These are phyloP conservation scores for Flaveria floridana DNA, from an alignment of 140 eudicot genomes.

Conservation along the genomic window DNA sequence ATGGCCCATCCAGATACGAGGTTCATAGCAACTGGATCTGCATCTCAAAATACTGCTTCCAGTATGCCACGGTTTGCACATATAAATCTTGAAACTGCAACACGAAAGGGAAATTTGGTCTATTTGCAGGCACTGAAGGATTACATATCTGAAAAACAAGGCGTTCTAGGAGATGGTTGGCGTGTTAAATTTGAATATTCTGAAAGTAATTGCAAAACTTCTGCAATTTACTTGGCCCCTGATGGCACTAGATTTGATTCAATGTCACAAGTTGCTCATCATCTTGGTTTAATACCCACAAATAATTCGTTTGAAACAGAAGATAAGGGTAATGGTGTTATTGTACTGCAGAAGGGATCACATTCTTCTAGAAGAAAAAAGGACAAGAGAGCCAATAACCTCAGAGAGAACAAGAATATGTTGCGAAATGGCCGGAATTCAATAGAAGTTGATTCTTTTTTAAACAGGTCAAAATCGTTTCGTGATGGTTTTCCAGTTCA, in stretches of 20 bases:
- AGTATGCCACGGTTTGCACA: constrained; percentile 33
- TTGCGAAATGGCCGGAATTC: constrained; percentile 22
- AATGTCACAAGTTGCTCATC: constrained; percentile 69
- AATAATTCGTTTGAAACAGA: constrained; percentile 36
- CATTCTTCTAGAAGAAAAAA: constrained; percentile 45
- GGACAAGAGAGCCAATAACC: constrained; percentile 28
- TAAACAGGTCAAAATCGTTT: constrained; percentile 30
- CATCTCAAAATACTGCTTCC: constrained; percentile 34
- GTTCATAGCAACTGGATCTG: constrained; percentile 31
- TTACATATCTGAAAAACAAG: constrained; percentile 57
- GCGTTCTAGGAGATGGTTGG: constrained; percentile 73
- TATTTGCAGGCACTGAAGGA: constrained; percentile 75
- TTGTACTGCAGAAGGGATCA: constrained; percentile 35
- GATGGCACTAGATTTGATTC: constrained; percentile 68
- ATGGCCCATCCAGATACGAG: constrained; percentile 36
- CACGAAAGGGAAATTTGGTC: constrained; percentile 43
- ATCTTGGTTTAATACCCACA: constrained; percentile 54
- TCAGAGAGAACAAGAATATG: constrained; percentile 35
- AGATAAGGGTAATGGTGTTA: constrained; percentile 35
- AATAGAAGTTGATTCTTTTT: constrained; percentile 31
- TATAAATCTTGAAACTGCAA: constrained; percentile 35
- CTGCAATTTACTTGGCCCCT: constrained; percentile 70
- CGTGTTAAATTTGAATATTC: constrained; percentile 64
- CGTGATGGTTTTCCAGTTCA: constrained; percentile 74
- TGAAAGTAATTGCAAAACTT: constrained; percentile 39